Base-by-base conservation (phyloP, 2,329 filamentous ascomycete genomes). In the Trichoderma asperellum region DNA sequence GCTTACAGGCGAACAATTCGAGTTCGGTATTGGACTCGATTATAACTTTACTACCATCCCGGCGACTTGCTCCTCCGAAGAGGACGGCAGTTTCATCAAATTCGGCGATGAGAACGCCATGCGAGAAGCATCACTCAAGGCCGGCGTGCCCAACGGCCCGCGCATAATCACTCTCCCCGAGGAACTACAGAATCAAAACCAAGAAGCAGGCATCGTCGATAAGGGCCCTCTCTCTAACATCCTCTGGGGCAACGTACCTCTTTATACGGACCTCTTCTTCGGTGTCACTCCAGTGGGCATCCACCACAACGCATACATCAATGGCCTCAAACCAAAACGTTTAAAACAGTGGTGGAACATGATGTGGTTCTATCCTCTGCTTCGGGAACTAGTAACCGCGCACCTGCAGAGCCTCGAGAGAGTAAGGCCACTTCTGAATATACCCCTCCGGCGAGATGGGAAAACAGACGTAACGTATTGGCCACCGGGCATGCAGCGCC, bases 1-100 rank as follows among this genome's bases (percentile, higher is more conserved):
- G 5, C 59, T 79, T 12, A 43, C 68, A 1, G 79, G 78, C 1
- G 70, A 73, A 21, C 72, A 74, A 4, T 81, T 81, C 57, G 80
- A 81, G 56, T 81, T 80, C 24, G 79, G 79, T 6, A 81, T 81
- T 27, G 80, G 80, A 0, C 70, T 81, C 4, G 80, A 81, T 67
- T 80, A 80, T 75, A 77, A 76, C 72, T 81, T 79, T 64, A 76
- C 74, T 57, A 81, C 80, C 1, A 78, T 79, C 12, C 77, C 65
- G 27, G 43, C 57, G 0, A 68, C 43, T 76, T 80, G 79, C 0
- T 67, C 64, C 11, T 74, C 79, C 11, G 77, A 81, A 59, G 78
- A 81, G 49, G 78, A 80, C 64, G 78, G 78, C 5, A 75, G 69
- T 52, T 81, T 81, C 34, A 76, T 80, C 29, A 53, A 71, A 18